Evolutionary conservation across 768 basidiomycete genomes (phyloP), one percentile per base, ranked within the genome.

Genomic region (Tulasnella sp.): DNA sequence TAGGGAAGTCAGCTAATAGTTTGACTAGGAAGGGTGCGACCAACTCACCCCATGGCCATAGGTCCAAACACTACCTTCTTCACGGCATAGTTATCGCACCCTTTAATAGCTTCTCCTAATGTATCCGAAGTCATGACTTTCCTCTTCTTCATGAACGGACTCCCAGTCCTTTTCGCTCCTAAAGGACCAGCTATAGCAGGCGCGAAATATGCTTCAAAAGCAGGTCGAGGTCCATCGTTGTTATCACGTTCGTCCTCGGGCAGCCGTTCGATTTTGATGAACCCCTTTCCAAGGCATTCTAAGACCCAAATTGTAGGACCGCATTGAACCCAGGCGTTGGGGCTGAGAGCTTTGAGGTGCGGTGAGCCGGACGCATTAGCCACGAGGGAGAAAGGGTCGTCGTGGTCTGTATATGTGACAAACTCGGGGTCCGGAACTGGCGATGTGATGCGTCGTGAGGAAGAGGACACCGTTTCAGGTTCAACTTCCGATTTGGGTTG

Each of bases 281-380:
- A 87, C 1, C 94, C 93, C 79, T 87, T 88, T 16, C 89, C 89
- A n/a, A 93, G 83, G 79, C 91, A 90, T 82, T 94, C 92, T 2
- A 96, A 86, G 10, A 96, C 88, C 83, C 91, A 93, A 20, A 89
- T 83, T 46, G 90, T 87, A 4, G 86, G 85, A 9, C 94, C 93
- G 81, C 93, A 94, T 3, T 89, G 89, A 10, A 97, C 91, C 95
- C 95, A 95, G 6, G 92, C 89, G 80, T 89, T 86, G 26, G 81
- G 84, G 80, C 90, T 94, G 55, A 92, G 78, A 32, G 83, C 83
- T 26, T 84, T 80, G 23, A 93, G 85, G 80, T 91, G 88, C 16
- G 91, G 88, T 18, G 88, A 88, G 29, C 85, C 86, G 46, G 86
- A 81, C 1, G 79, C 74, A 15, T 79, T 74, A 40, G 87, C 84